These are phyloP conservation scores for Lasiosphaeriaceae sp. DNA, from an alignment of 495 filamentous ascomycete species.

Conservation along the genomic window DNA sequence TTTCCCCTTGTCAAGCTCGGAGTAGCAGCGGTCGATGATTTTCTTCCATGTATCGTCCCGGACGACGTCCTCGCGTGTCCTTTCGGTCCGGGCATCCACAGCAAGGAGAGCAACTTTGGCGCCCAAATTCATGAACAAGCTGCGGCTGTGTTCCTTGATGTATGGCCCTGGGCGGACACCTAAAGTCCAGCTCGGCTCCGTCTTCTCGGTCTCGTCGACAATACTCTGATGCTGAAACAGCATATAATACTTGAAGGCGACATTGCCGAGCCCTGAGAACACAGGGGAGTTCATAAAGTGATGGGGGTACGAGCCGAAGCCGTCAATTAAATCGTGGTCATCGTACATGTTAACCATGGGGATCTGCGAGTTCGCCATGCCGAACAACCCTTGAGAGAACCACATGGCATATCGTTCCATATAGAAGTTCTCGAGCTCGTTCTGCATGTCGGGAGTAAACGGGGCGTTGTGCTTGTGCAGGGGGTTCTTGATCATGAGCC, in stretches of 20 bases:
- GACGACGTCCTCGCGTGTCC: conserved; percentile 77
- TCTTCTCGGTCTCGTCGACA: conserved; percentile 66
- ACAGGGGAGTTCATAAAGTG: conserved; percentile 90
- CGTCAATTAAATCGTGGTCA: conserved; percentile 97
- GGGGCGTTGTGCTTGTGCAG: conserved; percentile 69
- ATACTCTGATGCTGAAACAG: conserved; percentile 95
- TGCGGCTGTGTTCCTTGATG: conserved; percentile 80
- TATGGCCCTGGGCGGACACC: conserved; percentile 81
- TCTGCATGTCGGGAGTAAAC: conserved; percentile 72
- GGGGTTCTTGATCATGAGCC: conserved; percentile 77
- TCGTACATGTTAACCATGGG: conserved; percentile 99
- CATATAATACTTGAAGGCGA: conserved; percentile 98
- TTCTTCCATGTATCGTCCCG: conserved; percentile 74
- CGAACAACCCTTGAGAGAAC: conserved; percentile 95
- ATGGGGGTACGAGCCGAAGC: conserved; percentile 88
- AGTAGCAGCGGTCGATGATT: conserved; percentile 77
- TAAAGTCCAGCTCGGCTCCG: conserved; percentile 89
- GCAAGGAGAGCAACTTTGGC: conserved; percentile 75
- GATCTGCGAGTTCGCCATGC: conserved; percentile 87
- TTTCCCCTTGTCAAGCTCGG: conserved; percentile 76
- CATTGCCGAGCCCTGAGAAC: conserved; percentile 80
- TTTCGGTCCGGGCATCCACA: conserved; percentile 87
- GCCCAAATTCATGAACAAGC: conserved; percentile 80
- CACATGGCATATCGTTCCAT: conserved; percentile 79
- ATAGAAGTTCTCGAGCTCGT: conserved; percentile 83